phyloP scores from a whole-genome alignment of 192 early-diverging fungal genomes.

The Coemansia sp. region DNA sequence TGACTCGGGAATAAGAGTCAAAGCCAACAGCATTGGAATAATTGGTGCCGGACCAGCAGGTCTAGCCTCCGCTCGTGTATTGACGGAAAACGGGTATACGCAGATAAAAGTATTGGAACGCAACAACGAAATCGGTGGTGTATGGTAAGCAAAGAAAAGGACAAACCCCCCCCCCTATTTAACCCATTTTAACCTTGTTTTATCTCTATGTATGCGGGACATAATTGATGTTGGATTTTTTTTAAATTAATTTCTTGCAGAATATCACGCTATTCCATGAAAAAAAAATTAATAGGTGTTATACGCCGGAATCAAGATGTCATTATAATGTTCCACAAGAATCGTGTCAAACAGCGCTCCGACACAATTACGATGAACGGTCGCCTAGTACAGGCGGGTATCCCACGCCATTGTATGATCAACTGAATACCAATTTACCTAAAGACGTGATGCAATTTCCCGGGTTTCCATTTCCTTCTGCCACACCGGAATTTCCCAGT shows the following conservation, averaged over 20 bases:
- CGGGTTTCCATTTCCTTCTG: slow-evolving; percentile 34
- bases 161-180: no score
- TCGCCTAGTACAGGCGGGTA: slow-evolving; percentile 16
- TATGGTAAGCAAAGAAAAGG: slow-evolving; percentile 47
- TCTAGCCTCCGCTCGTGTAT: slow-evolving; percentile 29
- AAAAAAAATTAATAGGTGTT: slow-evolving; percentile 38
- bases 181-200: no score
- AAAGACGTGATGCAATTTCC: slow-evolving; percentile 56
- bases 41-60: slow-evolving; percentile 41
- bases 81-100: slow-evolving; percentile 16
- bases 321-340: slow-evolving; percentile 40
- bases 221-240: no score
- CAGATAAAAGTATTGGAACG: slow-evolving; percentile 55
- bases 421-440: slow-evolving; percentile 58
- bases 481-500: slow-evolving; percentile 45
- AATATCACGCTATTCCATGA: neutral
- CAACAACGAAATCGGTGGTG: slow-evolving; percentile 50
- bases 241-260: neutral
- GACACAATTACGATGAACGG: slow-evolving; percentile 13
- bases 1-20: neutral
- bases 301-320: slow-evolving; percentile 36
- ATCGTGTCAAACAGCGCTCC: neutral
- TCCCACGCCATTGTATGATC: slow-evolving; percentile 46
- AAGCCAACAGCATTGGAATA: slow-evolving; percentile 26
- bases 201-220: no score